These are phyloP conservation scores for Cordyceps farinosa DNA, from an alignment of 2,329 filamentous ascomycete species.

Conservation along the genomic window DNA sequence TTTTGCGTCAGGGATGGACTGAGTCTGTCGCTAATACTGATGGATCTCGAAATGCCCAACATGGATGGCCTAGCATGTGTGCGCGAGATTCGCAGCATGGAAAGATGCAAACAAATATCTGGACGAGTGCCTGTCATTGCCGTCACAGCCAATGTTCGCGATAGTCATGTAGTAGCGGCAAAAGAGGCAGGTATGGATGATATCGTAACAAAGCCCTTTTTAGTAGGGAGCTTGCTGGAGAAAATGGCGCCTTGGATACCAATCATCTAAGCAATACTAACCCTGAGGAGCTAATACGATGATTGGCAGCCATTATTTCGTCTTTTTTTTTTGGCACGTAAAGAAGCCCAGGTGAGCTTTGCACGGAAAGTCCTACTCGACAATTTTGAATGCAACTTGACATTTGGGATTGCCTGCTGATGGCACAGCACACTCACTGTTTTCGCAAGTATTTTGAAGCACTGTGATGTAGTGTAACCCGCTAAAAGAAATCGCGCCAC, in stretches of 20 bases:
- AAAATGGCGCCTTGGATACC: constrained; percentile 45
- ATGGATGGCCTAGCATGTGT: constrained; percentile 46
- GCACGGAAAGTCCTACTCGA: too few relatives aligned
- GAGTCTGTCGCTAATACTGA: constrained; percentile 38
- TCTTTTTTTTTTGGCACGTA: too few relatives aligned
- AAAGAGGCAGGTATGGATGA: constrained; percentile 43
- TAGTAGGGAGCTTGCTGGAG: constrained; percentile 48
- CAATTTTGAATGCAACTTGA: too few relatives aligned
- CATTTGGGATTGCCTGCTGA: too few relatives aligned
- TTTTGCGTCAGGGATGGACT: constrained; percentile 26
- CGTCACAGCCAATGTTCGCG: constrained; percentile 45
- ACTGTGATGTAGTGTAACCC: too few relatives aligned
- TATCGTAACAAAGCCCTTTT: constrained; percentile 57
- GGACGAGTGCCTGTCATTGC: constrained; percentile 43
- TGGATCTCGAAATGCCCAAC: constrained; percentile 49
- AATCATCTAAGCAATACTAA: not conserved
- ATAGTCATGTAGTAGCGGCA: constrained; percentile 43
- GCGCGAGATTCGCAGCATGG: constrained; percentile 37
- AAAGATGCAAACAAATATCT: constrained; percentile 30
- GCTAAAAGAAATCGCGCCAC: too few relatives aligned
- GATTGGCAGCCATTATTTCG: not conserved
- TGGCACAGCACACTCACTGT: too few relatives aligned
- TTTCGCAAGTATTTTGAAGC: too few relatives aligned
- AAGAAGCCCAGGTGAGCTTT: too few relatives aligned
- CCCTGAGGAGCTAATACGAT: not conserved